phyloP scores from a whole-genome alignment of 2,329 filamentous ascomycete species.

The Ploettnerulaceae sp. region DNA sequence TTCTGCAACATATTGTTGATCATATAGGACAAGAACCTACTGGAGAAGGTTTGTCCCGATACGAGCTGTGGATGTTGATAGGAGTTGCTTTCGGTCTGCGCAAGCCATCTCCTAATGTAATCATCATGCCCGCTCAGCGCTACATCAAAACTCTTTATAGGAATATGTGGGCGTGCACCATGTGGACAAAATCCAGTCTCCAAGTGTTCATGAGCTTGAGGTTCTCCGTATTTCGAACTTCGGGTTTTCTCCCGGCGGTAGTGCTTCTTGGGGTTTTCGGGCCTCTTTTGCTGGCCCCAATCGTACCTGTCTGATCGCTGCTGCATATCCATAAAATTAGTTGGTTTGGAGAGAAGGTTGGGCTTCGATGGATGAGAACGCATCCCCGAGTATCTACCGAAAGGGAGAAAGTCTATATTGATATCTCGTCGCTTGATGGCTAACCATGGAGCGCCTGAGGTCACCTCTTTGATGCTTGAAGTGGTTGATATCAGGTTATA shows the following conservation, averaged over 20 bases:
- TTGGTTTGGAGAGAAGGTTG: neutral
- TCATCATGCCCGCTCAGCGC: constrained; percentile 21
- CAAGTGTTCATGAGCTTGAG: neutral
- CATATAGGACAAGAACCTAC: neutral
- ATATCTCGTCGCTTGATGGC: neutral
- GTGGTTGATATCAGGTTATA: neutral
- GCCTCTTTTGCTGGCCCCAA: neutral
- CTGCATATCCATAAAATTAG: neutral
- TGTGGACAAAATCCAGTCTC: neutral
- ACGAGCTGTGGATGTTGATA: neutral
- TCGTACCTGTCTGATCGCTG: neutral
- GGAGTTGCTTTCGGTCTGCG: constrained; percentile 18
- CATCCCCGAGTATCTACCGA: neutral
- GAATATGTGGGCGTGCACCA: neutral
- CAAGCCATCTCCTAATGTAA: constrained; percentile 30
- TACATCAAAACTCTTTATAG: neutral
- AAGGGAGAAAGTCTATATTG: neutral
- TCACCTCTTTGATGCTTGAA: neutral
- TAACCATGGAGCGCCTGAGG: too few relatives aligned
- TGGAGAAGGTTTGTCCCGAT: neutral
- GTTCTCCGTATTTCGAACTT: neutral
- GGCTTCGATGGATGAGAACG: neutral
- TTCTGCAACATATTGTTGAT: neutral
- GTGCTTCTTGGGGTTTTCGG: constrained; percentile 1
- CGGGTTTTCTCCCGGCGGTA: constrained; percentile 3